Conservation (phyloP, 2,329 filamentous ascomycete genomes). For the Nigrospora oryzae region DNA sequence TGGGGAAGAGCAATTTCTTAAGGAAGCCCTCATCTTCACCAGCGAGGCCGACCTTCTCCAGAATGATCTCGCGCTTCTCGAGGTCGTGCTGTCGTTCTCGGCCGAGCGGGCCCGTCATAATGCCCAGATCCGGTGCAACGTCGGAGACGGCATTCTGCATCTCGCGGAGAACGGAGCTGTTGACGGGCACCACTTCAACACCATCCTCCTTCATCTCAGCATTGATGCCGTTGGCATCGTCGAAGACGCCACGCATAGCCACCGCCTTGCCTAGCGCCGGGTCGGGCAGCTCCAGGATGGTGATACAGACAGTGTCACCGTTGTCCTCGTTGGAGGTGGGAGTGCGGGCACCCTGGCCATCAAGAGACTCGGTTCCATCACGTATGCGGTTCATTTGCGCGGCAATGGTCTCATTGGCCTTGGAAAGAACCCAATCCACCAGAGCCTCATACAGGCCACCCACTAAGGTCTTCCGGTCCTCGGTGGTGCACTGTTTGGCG, state of each 20-base stretch:
- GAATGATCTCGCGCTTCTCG: constrained; percentile 72
- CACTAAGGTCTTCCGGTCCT: constrained; percentile 76
- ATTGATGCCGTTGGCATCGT: constrained; percentile 89
- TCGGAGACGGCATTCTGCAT: constrained; percentile 76
- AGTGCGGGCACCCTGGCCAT: constrained; percentile 52
- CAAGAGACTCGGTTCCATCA: constrained; percentile 59
- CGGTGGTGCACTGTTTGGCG: constrained; percentile 67
- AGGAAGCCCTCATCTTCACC: constrained; percentile 77
- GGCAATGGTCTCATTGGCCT: constrained; percentile 79
- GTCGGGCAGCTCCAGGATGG: constrained; percentile 77
- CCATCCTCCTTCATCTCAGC: constrained; percentile 96
- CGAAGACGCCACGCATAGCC: constrained; percentile 85
- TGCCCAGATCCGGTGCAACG: constrained; percentile 70
- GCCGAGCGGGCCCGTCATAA: constrained; percentile 56
- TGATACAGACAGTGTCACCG: constrained; percentile 81
- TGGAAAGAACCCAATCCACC: constrained; percentile 87
- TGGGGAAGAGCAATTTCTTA: constrained; percentile 71
- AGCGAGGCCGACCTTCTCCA: constrained; percentile 82
- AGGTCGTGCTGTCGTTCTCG: constrained; percentile 69
- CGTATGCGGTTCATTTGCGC: constrained; percentile 61
- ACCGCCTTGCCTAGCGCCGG: constrained; percentile 77
- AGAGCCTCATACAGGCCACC: constrained; percentile 86
- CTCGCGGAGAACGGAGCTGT: constrained; percentile 78
- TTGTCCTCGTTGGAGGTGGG: constrained; percentile 63
- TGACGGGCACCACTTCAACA: constrained; percentile 62